phyloP scores from a whole-genome alignment of 2,329 filamentous ascomycete genomes.

The Fusarium nisikadoi region DNA sequence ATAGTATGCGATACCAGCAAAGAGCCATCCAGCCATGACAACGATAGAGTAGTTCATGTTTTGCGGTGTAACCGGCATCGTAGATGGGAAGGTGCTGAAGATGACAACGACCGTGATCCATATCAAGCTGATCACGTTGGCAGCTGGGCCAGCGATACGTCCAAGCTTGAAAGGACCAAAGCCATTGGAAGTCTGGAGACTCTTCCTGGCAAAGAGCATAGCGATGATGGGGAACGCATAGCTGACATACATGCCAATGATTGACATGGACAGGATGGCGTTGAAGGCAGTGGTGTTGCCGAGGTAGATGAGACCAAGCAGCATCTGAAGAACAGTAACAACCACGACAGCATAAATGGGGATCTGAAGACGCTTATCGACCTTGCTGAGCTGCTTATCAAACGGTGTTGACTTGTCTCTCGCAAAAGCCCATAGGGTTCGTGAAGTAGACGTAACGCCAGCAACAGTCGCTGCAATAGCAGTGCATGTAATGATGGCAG shows the following conservation, averaged over 20 bases:
- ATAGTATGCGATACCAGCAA: conserved; percentile 51
- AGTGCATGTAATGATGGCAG: conserved; percentile 42
- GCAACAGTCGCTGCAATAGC: conserved; percentile 47
- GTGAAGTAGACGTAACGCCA: conserved; percentile 50
- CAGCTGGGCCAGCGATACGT: conserved; percentile 43
- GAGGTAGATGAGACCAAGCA: conserved; percentile 53
- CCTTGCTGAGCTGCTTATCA: conserved; percentile 49
- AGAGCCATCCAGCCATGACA: conserved; percentile 54
- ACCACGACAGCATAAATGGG: conserved; percentile 47
- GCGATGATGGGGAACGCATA: conserved; percentile 53
- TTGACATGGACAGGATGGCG: conserved; percentile 54
- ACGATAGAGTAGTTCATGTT: conserved; percentile 61
- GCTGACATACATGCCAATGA: conserved; percentile 57
- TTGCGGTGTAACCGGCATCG: conserved; percentile 52
- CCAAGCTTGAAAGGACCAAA: conserved; percentile 48
- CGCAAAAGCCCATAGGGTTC: conserved; percentile 54
- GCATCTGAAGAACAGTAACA: conserved; percentile 42
- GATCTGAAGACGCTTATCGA: conserved; percentile 47
- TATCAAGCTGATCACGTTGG: conserved; percentile 54
- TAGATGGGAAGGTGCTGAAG: conserved; percentile 58
- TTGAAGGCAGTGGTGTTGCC: conserved; percentile 56
- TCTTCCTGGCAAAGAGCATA: conserved; percentile 53
- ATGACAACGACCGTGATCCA: conserved; percentile 58
- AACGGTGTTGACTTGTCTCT: conserved; percentile 52
- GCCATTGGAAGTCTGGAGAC: conserved; percentile 19